A percentile compares a stretch with the other conserved stretches of the same genome.
phyloP scores from a whole-genome alignment of 192 early-diverging fungal species.

The Coemansia sp. region DNA sequence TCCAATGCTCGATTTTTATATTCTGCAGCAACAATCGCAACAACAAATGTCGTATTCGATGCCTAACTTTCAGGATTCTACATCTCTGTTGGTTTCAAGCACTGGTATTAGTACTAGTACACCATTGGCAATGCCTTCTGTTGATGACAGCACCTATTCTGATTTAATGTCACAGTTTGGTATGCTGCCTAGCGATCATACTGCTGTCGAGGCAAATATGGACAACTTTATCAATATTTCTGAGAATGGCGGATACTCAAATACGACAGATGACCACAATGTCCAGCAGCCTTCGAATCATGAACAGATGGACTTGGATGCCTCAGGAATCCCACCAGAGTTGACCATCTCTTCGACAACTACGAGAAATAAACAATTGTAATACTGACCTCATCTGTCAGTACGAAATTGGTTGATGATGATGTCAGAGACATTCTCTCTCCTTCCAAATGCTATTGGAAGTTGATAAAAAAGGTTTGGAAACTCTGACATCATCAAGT shows the following conservation, averaged over 20 bases:
- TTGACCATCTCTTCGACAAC: constrained; percentile 23
- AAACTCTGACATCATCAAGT: too few species aligned
- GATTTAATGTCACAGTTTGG: constrained; percentile 1
- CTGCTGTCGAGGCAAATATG: neutral
- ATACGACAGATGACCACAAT: too few species aligned
- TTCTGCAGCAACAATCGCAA: neutral
- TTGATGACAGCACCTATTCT: neutral
- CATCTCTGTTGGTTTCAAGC: neutral
- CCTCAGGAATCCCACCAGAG: constrained; percentile 10
- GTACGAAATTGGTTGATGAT: too few species aligned
- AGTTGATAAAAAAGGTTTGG: too few species aligned
- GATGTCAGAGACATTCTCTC: too few species aligned
- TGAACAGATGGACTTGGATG: neutral
- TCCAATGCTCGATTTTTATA: constrained; percentile 1
- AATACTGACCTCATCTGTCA: neutral
- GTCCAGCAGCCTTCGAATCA: neutral
- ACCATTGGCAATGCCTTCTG: neutral
- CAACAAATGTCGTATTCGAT: constrained; percentile 9
- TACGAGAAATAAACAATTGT: neutral
- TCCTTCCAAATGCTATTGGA: too few species aligned
- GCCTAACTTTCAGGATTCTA: constrained; percentile 1
- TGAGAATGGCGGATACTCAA: too few species aligned
- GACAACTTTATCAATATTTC: neutral
- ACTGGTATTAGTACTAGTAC: too few species aligned
- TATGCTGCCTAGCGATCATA: neutral